Percentiles rank a stretch among this genome's conserved stretches.
phyloP scores from a whole-genome alignment of 2,329 filamentous ascomycete genomes.

The Fusarium nurragi region DNA sequence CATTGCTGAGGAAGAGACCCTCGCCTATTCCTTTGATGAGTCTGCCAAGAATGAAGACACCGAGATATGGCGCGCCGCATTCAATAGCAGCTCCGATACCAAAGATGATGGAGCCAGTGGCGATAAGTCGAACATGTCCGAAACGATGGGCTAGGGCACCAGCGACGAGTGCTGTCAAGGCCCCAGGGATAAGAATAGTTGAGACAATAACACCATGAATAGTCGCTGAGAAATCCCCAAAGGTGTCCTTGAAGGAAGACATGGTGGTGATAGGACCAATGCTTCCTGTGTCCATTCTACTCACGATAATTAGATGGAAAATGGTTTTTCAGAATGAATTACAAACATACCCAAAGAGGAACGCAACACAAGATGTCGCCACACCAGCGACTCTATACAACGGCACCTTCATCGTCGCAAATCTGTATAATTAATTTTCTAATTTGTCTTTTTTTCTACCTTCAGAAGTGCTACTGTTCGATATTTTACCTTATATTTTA shows the following conservation, averaged over 20 bases:
- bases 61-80: conserved; percentile 50
- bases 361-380: conserved; percentile 45
- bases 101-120: conserved; percentile 62
- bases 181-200: conserved; percentile 67
- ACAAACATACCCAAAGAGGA: conserved; percentile 45
- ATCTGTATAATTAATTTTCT: background rate
- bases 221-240: conserved; percentile 63
- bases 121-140: conserved; percentile 63
- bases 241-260: conserved; percentile 58
- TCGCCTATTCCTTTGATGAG: conserved; percentile 66
- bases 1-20: conserved; percentile 64
- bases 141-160: conserved; percentile 63
- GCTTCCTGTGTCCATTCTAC: conserved; percentile 56
- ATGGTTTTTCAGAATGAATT: background rate
- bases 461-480: background rate
- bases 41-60: conserved; percentile 65
- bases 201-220: conserved; percentile 69
- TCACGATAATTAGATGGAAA: background rate
- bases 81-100: conserved; percentile 60
- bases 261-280: conserved; percentile 70
- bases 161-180: conserved; percentile 66
- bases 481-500: conserved; percentile 14
- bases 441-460: no score
- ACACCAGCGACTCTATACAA: conserved; percentile 46
- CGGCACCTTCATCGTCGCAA: conserved; percentile 27